Evolutionary conservation across 495 filamentous ascomycete species (phyloP).

Genomic region (Chaetomidium leptoderma): DNA sequence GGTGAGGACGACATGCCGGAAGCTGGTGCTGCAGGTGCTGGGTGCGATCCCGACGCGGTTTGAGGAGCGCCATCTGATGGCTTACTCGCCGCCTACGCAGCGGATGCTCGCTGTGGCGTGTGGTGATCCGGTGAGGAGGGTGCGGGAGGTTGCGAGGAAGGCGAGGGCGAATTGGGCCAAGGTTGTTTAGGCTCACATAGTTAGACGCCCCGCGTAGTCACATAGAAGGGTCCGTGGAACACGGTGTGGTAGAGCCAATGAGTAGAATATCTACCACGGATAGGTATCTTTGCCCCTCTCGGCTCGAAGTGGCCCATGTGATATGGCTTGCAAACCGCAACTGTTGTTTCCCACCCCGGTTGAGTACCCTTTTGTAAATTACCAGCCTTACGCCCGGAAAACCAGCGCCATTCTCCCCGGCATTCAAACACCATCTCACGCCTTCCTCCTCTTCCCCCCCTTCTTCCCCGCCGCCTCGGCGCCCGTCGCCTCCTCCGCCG

Average conservation of each 20-base stretch:
- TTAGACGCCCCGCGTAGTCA: too few relatives aligned
- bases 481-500: slow-evolving; percentile 27
- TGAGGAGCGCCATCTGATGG: slow-evolving; percentile 38
- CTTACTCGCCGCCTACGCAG: slow-evolving; percentile 32
- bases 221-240: too few relatives aligned
- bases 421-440: slow-evolving; percentile 21
- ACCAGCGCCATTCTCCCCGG: neutral
- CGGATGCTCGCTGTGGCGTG: slow-evolving; percentile 41
- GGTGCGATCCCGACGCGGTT: slow-evolving; percentile 37
- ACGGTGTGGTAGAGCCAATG: too few relatives aligned
- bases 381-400: neutral
- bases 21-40: slow-evolving; percentile 39
- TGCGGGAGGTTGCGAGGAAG: slow-evolving; percentile 37
- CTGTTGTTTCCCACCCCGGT: neutral
- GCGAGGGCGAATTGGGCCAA: slow-evolving; percentile 42
- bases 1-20: slow-evolving; percentile 27
- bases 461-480: slow-evolving; percentile 33
- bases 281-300: too few relatives aligned
- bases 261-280: too few relatives aligned
- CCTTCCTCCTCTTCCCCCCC: slow-evolving; percentile 45
- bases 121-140: slow-evolving; percentile 43
- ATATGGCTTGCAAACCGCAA: neutral
- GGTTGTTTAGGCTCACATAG: slow-evolving; percentile 14
- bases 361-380: neutral
- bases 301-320: too few relatives aligned